Conservation (phyloP, 2,329 filamentous ascomycete species). For the Aspergillus awamori region DNA sequence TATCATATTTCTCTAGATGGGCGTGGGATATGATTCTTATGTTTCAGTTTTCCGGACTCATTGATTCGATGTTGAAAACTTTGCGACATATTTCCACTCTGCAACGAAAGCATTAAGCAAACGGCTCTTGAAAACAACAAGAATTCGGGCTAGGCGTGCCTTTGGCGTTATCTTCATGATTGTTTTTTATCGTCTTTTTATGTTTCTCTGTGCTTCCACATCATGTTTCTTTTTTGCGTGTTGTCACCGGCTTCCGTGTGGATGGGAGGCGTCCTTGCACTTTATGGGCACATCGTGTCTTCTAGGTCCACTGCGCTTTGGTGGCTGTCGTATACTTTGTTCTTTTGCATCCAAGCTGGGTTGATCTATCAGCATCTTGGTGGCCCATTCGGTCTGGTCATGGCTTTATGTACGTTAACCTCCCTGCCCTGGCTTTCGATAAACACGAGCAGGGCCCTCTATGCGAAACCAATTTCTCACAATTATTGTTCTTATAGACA, state of each 20-base stretch:
- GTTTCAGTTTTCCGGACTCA: slow-evolving; percentile 22
- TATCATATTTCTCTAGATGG: slow-evolving; percentile 33
- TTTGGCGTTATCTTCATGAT: slow-evolving; percentile 39
- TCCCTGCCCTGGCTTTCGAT: slow-evolving; percentile 48
- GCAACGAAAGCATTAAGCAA: slow-evolving; percentile 39
- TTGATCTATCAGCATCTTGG: slow-evolving; percentile 41
- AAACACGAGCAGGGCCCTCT: slow-evolving; percentile 42
- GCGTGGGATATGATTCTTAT: slow-evolving; percentile 29
- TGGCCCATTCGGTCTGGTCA: slow-evolving; percentile 37
- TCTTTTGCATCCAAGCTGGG: slow-evolving; percentile 42
- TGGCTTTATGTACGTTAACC: slow-evolving; percentile 55
- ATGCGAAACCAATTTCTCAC: slow-evolving; percentile 52
- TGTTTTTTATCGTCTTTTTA: slow-evolving; percentile 25
- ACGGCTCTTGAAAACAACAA: slow-evolving; percentile 36
- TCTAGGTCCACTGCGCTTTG: slow-evolving; percentile 32
- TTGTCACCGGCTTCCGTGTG: slow-evolving; percentile 11
- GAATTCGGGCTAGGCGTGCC: slow-evolving; percentile 36
- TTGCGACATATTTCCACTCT: slow-evolving; percentile 28
- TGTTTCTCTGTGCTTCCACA: slow-evolving; percentile 24
- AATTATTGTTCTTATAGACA: slow-evolving; percentile 47
- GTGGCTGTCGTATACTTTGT: slow-evolving; percentile 36
- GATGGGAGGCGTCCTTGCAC: slow-evolving; percentile 38
- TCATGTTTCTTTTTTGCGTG: slow-evolving; percentile 21
- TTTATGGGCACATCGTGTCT: slow-evolving; percentile 40
- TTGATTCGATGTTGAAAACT: slow-evolving; percentile 29